Evolutionary conservation across 495 filamentous ascomycete genomes (phyloP).

Genomic region (Penicillium crystallinum): DNA sequence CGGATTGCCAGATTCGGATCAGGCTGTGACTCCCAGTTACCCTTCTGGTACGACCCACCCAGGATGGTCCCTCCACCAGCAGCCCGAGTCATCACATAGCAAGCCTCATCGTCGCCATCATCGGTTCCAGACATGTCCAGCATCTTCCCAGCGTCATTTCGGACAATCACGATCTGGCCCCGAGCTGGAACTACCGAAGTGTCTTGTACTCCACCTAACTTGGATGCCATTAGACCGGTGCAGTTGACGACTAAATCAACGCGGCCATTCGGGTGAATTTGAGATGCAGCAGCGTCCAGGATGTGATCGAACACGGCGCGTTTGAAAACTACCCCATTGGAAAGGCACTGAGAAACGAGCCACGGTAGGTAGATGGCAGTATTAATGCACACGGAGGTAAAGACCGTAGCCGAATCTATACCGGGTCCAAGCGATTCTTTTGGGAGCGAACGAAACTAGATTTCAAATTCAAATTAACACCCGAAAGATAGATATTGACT

Average conservation of each 20-base stretch:
- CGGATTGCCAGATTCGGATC: conserved; percentile 69
- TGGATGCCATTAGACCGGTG: conserved; percentile 64
- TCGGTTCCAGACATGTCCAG: conserved; percentile 61
- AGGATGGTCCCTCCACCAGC: conserved; percentile 68
- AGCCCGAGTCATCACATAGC: conserved; percentile 78
- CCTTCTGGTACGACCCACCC: conserved; percentile 73
- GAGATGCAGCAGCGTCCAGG: conserved; percentile 47
- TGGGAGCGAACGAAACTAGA: conserved; percentile 30
- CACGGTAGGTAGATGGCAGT: conserved; percentile 81
- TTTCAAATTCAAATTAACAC: background rate
- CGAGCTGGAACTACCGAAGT: conserved; percentile 60
- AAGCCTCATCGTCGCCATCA: conserved; percentile 64
- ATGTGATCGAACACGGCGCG: conserved; percentile 59
- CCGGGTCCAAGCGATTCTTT: conserved; percentile 52
- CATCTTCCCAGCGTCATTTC: conserved; percentile 68
- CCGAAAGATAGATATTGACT: background rate
- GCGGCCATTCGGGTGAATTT: conserved; percentile 48
- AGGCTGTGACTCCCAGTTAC: conserved; percentile 67
- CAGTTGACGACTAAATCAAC: conserved; percentile 73
- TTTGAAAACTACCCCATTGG: conserved; percentile 61
- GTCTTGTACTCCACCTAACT: conserved; percentile 78
- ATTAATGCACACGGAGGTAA: conserved; percentile 88
- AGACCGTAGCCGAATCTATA: conserved; percentile 63
- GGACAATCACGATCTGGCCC: conserved; percentile 80
- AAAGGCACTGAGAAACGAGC: conserved; percentile 70